phyloP scores from a whole-genome alignment of 192 early-diverging fungal species.

The Rhizophagus prolifer region DNA sequence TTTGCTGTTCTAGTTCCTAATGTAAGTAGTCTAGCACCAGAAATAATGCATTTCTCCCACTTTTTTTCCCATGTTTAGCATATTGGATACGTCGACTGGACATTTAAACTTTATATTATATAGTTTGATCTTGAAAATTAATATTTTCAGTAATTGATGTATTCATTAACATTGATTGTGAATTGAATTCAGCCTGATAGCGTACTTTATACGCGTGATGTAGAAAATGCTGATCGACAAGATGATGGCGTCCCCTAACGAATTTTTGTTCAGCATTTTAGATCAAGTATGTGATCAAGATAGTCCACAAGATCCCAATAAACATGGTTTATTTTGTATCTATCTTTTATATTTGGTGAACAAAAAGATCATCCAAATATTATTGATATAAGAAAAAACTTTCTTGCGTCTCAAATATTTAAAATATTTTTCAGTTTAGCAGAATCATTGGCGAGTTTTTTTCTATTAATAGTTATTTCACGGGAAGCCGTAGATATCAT shows the following conservation, averaged over 20 bases:
- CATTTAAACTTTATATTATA: no score
- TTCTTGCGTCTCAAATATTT: neutral
- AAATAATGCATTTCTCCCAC: neutral
- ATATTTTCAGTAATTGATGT: no score
- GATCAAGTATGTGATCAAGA: neutral
- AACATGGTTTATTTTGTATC: neutral
- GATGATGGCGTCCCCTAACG: neutral
- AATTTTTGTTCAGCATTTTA: neutral
- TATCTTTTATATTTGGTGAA: neutral
- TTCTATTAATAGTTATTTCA: no score
- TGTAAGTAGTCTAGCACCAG: no score
- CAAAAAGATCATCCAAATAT: neutral
- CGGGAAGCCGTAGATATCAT: no score
- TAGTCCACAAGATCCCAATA: neutral
- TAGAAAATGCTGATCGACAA: neutral
- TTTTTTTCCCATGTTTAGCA: neutral
- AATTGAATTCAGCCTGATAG: neutral
- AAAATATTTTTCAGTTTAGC: neutral
- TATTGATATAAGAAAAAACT: constrained; percentile 1
- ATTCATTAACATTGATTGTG: no score
- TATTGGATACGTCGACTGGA: no score
- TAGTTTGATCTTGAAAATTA: no score
- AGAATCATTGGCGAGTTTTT: neutral
- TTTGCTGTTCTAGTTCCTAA: neutral
- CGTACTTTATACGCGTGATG: neutral